These are phyloP conservation scores for Picochlorum costavermella DNA, from an alignment of 139 green algal genomes.

Conservation along the genomic window DNA sequence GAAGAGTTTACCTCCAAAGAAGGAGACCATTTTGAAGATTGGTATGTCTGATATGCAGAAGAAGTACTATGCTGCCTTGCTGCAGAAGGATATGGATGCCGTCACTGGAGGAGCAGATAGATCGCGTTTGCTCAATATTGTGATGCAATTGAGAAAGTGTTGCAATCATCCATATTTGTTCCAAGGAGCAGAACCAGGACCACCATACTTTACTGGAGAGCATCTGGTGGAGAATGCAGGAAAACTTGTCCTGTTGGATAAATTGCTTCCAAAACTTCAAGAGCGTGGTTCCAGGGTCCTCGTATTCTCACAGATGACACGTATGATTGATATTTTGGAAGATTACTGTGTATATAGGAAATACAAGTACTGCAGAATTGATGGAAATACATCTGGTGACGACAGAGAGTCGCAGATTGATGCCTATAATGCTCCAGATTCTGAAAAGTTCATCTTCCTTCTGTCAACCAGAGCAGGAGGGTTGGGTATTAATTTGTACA, in stretches of 20 bases:
- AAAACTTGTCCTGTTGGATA: constrained; percentile 90
- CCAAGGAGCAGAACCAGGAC: constrained; percentile 86
- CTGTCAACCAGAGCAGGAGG: constrained; percentile 90
- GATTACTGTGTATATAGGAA: constrained; percentile 83
- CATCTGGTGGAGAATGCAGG: constrained; percentile 77
- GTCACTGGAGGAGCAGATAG: constrained; percentile 74
- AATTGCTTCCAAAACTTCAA: constrained; percentile 78
- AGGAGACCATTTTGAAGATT: constrained; percentile 98
- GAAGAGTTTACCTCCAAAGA: constrained; percentile 91
- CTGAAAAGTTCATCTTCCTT: constrained; percentile 92
- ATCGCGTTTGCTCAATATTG: constrained; percentile 94
- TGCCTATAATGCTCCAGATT: constrained; percentile 74
- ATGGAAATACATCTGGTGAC: constrained; percentile 93
- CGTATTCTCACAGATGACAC: constrained; percentile 91
- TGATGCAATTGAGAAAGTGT: constrained; percentile 99
- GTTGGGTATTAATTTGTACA: constrained; percentile 95
- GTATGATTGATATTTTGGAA: constrained; percentile 94
- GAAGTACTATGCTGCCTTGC: constrained; percentile 77
- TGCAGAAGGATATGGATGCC: constrained; percentile 92
- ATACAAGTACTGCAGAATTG: constrained; percentile 90
- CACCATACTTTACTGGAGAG: constrained; percentile 83
- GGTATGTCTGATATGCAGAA: constrained; percentile 94
- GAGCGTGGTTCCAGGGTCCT: constrained; percentile 67
- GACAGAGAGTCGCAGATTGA: constrained; percentile 90
- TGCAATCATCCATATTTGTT: constrained; percentile 94